Conservation (phyloP, 2,329 filamentous ascomycete genomes). For the Teratosphaeria zuluensis region DNA sequence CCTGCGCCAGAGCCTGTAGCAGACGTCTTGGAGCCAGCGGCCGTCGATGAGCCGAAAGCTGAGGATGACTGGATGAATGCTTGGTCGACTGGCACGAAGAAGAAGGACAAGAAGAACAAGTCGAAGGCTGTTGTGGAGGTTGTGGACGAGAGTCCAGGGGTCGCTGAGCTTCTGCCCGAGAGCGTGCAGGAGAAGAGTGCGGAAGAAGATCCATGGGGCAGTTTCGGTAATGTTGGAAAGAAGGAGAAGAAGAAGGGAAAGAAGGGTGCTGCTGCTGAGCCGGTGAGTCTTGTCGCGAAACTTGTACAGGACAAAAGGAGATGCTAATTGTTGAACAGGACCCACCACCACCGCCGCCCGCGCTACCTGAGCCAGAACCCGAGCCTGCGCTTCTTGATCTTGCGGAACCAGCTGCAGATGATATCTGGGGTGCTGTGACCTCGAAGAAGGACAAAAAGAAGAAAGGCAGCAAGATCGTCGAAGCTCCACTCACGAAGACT, state of each 20-base stretch:
- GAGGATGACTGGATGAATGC: conserved; percentile 45
- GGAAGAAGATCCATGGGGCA: conserved; percentile 24
- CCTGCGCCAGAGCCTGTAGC: conserved; percentile 1
- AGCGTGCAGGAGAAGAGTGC: conserved; percentile 25
- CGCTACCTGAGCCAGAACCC: conserved; percentile 38
- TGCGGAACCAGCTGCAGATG: conserved; percentile 11
- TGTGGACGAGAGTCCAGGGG: conserved; percentile 21
- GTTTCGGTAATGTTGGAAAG: conserved; percentile 35
- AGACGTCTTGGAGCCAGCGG: conserved; percentile 31
- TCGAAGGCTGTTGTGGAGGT: conserved; percentile 33
- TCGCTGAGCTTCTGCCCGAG: conserved; percentile 35
- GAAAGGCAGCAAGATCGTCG: conserved; percentile 15
- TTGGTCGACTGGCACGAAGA: conserved; percentile 48
- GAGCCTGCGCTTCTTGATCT: conserved; percentile 9
- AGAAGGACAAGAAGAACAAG: conserved; percentile 41
- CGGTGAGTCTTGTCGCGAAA: conserved; percentile 12
- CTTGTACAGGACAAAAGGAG: too few species aligned
- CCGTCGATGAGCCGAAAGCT: conserved; percentile 40
- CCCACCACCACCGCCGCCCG: conserved; percentile 40
- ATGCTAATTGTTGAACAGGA: background rate
- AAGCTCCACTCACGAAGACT: conserved; percentile 21
- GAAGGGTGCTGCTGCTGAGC: conserved; percentile 7
- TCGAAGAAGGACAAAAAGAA: conserved; percentile 25
- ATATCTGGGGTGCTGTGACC: conserved; percentile 14
- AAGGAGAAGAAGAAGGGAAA: conserved; percentile 49